Percentiles rank a stretch among this genome's conserved stretches.
Conservation (phyloP, 2,329 filamentous ascomycete genomes). For the Phialophora verrucosa region DNA sequence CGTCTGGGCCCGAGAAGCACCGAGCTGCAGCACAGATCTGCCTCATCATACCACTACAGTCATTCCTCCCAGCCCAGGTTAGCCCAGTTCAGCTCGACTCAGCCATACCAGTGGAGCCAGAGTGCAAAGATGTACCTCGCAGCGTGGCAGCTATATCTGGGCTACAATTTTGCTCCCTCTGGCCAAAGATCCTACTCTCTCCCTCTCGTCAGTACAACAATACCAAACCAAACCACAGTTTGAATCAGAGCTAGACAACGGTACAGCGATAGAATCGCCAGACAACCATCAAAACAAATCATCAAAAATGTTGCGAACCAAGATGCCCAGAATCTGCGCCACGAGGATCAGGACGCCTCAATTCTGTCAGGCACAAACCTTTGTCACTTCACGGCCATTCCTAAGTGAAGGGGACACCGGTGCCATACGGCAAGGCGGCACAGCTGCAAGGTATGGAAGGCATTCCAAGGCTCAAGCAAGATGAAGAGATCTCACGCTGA, state of each 20-base stretch:
- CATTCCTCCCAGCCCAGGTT: neutral
- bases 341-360: slow-evolving; percentile 34
- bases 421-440: slow-evolving; percentile 28
- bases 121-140: slow-evolving; percentile 1
- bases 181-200: neutral
- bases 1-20: neutral
- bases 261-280: slow-evolving; percentile 2
- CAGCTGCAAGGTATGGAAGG: slow-evolving; percentile 32
- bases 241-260: neutral
- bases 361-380: slow-evolving; percentile 36
- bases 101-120: neutral
- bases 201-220: neutral
- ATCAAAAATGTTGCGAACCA: slow-evolving; percentile 33
- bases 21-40: slow-evolving; percentile 18
- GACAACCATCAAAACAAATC: slow-evolving; percentile 1
- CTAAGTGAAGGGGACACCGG: slow-evolving; percentile 32
- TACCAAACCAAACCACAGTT: neutral
- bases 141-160: slow-evolving; percentile 12
- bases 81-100: neutral
- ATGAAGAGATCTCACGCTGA: neutral
- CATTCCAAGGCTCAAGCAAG: neutral
- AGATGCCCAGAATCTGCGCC: slow-evolving; percentile 30
- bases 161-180: neutral
- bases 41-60: slow-evolving; percentile 11
- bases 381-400: slow-evolving; percentile 26